Conservation (phyloP, 805 yeast species). For the Nakazawaea anatomiae region DNA sequence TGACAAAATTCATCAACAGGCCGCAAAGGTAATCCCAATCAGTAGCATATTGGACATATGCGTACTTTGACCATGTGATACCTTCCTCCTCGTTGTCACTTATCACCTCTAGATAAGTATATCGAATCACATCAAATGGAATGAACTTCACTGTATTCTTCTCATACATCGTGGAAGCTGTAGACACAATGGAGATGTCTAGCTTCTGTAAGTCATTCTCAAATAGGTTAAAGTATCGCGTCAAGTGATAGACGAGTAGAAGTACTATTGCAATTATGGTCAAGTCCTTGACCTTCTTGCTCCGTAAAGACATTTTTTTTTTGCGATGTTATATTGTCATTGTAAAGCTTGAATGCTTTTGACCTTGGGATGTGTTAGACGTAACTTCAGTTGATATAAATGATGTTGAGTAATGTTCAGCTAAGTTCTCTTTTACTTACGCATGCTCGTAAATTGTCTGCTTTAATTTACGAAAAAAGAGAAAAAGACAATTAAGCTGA, state of each 20-base stretch:
- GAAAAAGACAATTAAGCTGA: no score
- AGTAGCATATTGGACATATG: slow-evolving; percentile 61
- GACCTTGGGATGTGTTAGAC: no score
- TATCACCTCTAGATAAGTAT: not conserved
- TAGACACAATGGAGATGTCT: not conserved
- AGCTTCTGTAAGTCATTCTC: no score
- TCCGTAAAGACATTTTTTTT: not conserved
- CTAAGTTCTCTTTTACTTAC: no score
- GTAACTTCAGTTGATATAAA: no score
- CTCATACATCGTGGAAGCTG: slow-evolving; percentile 2
- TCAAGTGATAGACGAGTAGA: not conserved
- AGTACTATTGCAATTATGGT: not conserved
- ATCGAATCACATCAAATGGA: slow-evolving; percentile 3
- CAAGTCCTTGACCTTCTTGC: slow-evolving; percentile 4
- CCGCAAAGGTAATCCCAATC: slow-evolving; percentile 43
- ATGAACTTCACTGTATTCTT: slow-evolving; percentile 4
- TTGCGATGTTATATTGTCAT: not conserved
- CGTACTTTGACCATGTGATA: slow-evolving; percentile 38
- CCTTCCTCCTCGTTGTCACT: not conserved
- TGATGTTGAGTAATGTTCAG: no score
- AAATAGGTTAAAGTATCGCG: not conserved
- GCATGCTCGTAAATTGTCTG: no score
- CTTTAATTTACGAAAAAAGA: no score
- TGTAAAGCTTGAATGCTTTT: not conserved
- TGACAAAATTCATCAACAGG: slow-evolving; percentile 41